Base-by-base conservation (phyloP, 129 eudicot genomes). In the Tanacetum coccineum region DNA sequence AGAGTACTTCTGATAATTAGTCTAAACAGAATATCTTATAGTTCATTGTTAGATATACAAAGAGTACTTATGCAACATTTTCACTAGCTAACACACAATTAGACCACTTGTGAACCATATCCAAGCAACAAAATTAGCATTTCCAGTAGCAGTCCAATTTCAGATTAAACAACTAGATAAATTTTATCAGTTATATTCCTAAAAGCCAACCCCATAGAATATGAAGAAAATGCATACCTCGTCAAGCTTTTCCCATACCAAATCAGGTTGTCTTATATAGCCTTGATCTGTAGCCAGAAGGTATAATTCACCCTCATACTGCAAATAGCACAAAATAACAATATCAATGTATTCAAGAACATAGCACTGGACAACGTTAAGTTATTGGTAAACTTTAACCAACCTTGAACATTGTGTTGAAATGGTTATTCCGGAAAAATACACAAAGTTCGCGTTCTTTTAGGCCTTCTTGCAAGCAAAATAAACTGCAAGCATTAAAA, bases 401-500 rank as follows among this genome's bases (percentile, higher is more conserved):
- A 61, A 89, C 99, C 96, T 93, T 93, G 74, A 93, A 93, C 96
- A 93, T 89, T 59, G 96, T 86, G 84, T 82, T 89, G 83, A 93
- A 93, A 80, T 93, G 99, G 81, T 93, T 93, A 82, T 89, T 93
- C 30, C 96, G 84, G 76, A 93, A 93, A 64, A 93, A 89, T 30
- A 93, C 99, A 65, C 99, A 81, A 81, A 89, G 86, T 74, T 89
- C 99, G 10, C 90, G 75, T 59, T 93, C 99, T 74, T 89, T 86
- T 59, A 93, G 74, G 70, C 84, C 79, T 18, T 89, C 96, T 83
- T 79, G 95, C 75, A 93, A 84, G 80, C 78, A 70, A 76, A 86
- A 79, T 28, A 93, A 76, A 70, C 99, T 89, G 85, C 83, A 77
- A 9, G 63, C 73, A 68, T 74, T 9, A 10, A 45, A 22, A 21